phyloP scores from a whole-genome alignment of 2,329 filamentous ascomycete species.

The Nigrospora sphaerica region DNA sequence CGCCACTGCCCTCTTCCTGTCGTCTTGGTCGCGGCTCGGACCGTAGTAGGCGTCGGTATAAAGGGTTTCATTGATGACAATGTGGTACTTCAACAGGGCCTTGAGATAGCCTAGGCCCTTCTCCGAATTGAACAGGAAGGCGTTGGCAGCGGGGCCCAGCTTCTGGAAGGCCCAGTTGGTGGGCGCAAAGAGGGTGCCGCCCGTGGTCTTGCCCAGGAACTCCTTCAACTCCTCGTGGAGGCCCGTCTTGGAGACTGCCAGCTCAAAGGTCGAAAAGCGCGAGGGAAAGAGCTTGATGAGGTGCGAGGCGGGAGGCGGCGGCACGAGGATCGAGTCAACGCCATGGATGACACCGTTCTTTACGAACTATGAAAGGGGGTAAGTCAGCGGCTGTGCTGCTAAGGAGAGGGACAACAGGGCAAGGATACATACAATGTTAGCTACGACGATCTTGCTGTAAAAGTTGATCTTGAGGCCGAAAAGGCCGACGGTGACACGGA shows the following conservation, averaged over 20 bases:
- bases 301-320: constrained; percentile 55
- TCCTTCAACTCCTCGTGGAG: constrained; percentile 55
- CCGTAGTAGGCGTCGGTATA: constrained; percentile 80
- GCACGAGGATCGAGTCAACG: constrained; percentile 67
- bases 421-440: constrained; percentile 55
- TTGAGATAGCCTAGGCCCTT: constrained; percentile 68
- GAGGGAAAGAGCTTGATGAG: constrained; percentile 58
- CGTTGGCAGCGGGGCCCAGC: constrained; percentile 67
- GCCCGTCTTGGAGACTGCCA: constrained; percentile 68
- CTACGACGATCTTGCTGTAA: constrained; percentile 61
- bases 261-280: constrained; percentile 71
- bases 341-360: constrained; percentile 79
- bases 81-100: constrained; percentile 46
- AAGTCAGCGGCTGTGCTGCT: constrained; percentile 1
- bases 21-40: constrained; percentile 11
- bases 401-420: background rate
- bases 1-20: constrained; percentile 17
- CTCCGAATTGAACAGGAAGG: constrained; percentile 75
- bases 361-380: constrained; percentile 40
- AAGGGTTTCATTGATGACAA: constrained; percentile 24
- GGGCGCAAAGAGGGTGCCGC: constrained; percentile 75
- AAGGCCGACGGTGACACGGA: constrained; percentile 58
- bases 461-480: constrained; percentile 69
- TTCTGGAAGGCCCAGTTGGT: constrained; percentile 72
- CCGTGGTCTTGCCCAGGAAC: constrained; percentile 42